phyloP scores from a whole-genome alignment of 2,329 filamentous ascomycete species.

The Ceratocystis papillata region DNA sequence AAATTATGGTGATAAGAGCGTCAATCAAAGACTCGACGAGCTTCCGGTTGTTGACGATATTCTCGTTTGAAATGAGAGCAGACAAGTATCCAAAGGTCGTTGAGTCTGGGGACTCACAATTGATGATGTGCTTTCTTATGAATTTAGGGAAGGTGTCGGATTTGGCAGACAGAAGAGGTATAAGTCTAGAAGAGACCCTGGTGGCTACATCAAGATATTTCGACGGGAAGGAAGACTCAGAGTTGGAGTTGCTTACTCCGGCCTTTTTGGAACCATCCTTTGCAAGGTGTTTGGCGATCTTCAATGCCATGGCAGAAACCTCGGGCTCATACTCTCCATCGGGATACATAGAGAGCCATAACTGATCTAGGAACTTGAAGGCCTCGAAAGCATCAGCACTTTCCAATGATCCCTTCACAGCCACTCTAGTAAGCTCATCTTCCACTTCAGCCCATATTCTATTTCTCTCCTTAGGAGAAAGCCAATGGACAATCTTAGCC shows the following conservation, averaged over 20 bases:
- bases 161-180: slow-evolving; percentile 23
- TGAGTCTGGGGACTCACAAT: slow-evolving; percentile 11
- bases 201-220: slow-evolving; percentile 23
- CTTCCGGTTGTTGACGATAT: slow-evolving; percentile 24
- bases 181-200: slow-evolving; percentile 20
- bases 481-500: slow-evolving; percentile 33
- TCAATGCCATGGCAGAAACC: slow-evolving; percentile 30
- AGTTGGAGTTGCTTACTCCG: not conserved
- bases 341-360: slow-evolving; percentile 34
- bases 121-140: slow-evolving; percentile 18
- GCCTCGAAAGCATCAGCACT: slow-evolving; percentile 35
- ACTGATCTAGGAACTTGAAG: slow-evolving; percentile 34
- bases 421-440: slow-evolving; percentile 30
- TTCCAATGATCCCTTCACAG: slow-evolving; percentile 31
- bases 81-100: slow-evolving; percentile 20
- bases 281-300: slow-evolving; percentile 32
- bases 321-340: slow-evolving; percentile 30
- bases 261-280: slow-evolving; percentile 28
- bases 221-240: not conserved
- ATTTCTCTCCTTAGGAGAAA: slow-evolving; percentile 28
- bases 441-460: slow-evolving; percentile 32
- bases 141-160: slow-evolving; percentile 23
- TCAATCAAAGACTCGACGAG: slow-evolving; percentile 24
- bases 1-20: slow-evolving; percentile 20
- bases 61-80: slow-evolving; percentile 24